phyloP scores from a whole-genome alignment of 2,329 filamentous ascomycete genomes.

The Dothideomycetes sp. region DNA sequence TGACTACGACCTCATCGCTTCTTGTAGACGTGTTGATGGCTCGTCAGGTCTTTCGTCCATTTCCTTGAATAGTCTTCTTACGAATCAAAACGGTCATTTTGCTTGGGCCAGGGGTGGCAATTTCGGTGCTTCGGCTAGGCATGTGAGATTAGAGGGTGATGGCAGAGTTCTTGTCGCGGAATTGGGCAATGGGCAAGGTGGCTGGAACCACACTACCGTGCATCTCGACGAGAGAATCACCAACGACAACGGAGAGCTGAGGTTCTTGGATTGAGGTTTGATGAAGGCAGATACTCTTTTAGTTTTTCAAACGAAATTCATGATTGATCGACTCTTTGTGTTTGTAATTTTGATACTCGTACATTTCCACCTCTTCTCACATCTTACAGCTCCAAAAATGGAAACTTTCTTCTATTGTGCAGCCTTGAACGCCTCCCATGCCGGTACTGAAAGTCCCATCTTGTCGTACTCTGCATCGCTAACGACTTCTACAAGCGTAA shows the following conservation, averaged over 20 bases:
- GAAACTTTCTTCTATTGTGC: too few relatives aligned
- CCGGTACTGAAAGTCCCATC: slow-evolving; percentile 38
- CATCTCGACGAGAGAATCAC: slow-evolving; percentile 32
- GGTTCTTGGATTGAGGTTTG: slow-evolving; percentile 20
- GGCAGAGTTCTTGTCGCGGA: slow-evolving; percentile 29
- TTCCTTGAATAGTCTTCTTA: slow-evolving; percentile 30
- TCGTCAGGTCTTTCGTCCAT: slow-evolving; percentile 26
- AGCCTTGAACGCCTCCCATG: slow-evolving; percentile 37
- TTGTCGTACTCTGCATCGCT: slow-evolving; percentile 44
- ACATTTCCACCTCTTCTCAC: too few relatives aligned
- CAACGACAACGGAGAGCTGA: slow-evolving; percentile 30
- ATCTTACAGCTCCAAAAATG: too few relatives aligned
- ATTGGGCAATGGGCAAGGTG: slow-evolving; percentile 27
- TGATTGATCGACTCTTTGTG: too few relatives aligned
- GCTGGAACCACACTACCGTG: slow-evolving; percentile 25
- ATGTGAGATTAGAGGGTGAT: slow-evolving; percentile 24
- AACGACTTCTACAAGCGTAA: slow-evolving; percentile 48
- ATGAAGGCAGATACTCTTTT: too few relatives aligned
- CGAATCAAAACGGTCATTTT: slow-evolving; percentile 30
- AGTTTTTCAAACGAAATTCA: too few relatives aligned
- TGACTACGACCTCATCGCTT: slow-evolving; percentile 29
- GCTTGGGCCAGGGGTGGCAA: slow-evolving; percentile 30
- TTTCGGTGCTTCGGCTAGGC: slow-evolving; percentile 27
- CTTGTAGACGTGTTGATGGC: slow-evolving; percentile 26
- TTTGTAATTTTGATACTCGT: too few relatives aligned